phyloP scores from a whole-genome alignment of 2,329 filamentous ascomycete genomes.

The Pestalotiopsis sp. region DNA sequence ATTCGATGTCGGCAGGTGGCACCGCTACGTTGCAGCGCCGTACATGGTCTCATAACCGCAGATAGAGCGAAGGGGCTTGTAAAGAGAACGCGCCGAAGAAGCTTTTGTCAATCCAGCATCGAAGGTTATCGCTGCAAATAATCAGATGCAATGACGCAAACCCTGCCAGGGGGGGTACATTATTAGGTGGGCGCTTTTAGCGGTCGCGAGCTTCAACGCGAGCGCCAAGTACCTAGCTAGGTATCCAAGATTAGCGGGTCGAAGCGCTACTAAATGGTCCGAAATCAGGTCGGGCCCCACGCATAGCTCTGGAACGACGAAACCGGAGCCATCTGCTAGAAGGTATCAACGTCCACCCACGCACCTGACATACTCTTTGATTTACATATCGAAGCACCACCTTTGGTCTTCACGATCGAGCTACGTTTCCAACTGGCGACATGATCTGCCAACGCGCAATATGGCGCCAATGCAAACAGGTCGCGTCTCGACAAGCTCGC shows the following conservation, averaged over 20 bases:
- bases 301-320: not conserved
- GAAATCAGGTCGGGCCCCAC: not conserved
- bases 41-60: constrained; percentile 36
- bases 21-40: constrained; percentile 27
- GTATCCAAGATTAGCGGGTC: not conserved
- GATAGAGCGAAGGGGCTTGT: constrained; percentile 13
- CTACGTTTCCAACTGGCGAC: not conserved
- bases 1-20: constrained; percentile 16
- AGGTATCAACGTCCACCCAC: not conserved
- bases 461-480: constrained; percentile 37
- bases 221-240: not conserved
- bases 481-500: constrained; percentile 39
- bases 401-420: not conserved
- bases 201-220: not conserved
- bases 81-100: not conserved
- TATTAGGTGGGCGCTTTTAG: not conserved
- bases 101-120: not conserved
- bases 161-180: not conserved
- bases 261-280: not conserved
- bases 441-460: constrained; percentile 41
- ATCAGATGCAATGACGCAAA: constrained; percentile 1
- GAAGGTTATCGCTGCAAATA: not conserved
- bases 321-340: not conserved
- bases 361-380: not conserved
- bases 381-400: not conserved